phyloP scores from a whole-genome alignment of 2,329 filamentous ascomycete species.

The Cordyceps farinosa region DNA sequence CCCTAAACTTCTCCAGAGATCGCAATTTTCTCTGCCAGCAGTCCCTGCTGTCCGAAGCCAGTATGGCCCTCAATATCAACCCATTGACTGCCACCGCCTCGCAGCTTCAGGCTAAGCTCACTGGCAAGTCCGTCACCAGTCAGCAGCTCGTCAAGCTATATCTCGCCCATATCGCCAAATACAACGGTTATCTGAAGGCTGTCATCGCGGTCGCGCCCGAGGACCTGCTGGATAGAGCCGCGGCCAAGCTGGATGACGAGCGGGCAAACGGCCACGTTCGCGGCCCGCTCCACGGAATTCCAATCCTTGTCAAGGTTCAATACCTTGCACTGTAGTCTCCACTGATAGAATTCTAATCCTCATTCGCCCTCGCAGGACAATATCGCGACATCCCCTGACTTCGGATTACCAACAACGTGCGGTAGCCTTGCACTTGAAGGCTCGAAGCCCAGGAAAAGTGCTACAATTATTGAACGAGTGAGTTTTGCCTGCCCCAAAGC shows the following conservation, averaged over 20 bases:
- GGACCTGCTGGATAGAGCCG: constrained; percentile 7
- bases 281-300: constrained; percentile 22
- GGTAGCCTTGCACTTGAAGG: constrained; percentile 20
- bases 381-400: constrained; percentile 15
- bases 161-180: constrained; percentile 16
- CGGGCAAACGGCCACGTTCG: constrained; percentile 17
- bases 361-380: background rate
- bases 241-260: constrained; percentile 19
- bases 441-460: constrained; percentile 20
- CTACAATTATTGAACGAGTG: constrained; percentile 15
- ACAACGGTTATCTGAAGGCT: constrained; percentile 20
- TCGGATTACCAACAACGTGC: constrained; percentile 19
- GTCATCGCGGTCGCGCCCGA: constrained; percentile 17
- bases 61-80: too few relatives aligned
- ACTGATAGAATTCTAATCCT: background rate
- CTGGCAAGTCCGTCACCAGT: constrained; percentile 11
- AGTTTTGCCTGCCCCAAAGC: background rate
- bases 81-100: background rate
- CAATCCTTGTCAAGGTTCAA: constrained; percentile 22
- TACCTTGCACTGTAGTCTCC: background rate
- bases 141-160: constrained; percentile 19
- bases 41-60: too few relatives aligned
- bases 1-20: too few relatives aligned
- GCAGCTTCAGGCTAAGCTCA: background rate
- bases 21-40: too few relatives aligned